Evolutionary conservation across 2,329 filamentous ascomycete species (phyloP), one percentile per base, ranked within the genome.

Genomic region (Aspergillus oerlinghausenensis): DNA sequence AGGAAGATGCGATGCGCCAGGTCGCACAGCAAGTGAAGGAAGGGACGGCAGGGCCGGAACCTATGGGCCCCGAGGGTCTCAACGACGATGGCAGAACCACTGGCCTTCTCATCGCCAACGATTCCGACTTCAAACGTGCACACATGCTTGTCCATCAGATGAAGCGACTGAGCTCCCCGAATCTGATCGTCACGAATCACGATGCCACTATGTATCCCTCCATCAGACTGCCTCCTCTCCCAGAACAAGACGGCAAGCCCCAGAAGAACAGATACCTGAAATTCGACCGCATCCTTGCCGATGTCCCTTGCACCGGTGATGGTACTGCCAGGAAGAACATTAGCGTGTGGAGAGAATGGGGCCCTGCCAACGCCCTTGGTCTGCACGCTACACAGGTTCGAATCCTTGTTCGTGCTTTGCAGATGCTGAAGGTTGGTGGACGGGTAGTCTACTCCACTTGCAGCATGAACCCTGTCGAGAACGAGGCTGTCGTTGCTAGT

Each of bases 71-170:
- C 75, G 87, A 78, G 87, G 74, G 80, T 67, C 72, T 77, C 54
- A 80, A 80, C 63, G 93, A 97, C 67, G 85, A 91, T 68, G 94
- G 94, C 60, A 84, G 94, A 67, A 88, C 92, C 1, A 97, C 93
- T 4, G 94, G 94, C 38, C 81, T 99, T 47, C 82, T 99, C 55
- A 89, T 99, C 65, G 94, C 94, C 60, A 99, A 99, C 75, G 94
- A 99, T 70, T 87, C 90, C 66, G 94, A 99, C 74, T 97, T 97
- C 80, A 95, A 93, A 80, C 89, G 94, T 63, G 91, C 91, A 55
- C 94, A 97, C 76, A 94, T 99, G 89, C 79, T 99, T 71, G 90
- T 97, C 50, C 94, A 99, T 74, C 94, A 99, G 76, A 89, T 97
- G 68, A 99, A 99, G 82, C 89, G 94, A 60, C 82, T 99, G 51